Base-by-base conservation (phyloP, 164 flowering plant species). In the Protea cynaroides region DNA sequence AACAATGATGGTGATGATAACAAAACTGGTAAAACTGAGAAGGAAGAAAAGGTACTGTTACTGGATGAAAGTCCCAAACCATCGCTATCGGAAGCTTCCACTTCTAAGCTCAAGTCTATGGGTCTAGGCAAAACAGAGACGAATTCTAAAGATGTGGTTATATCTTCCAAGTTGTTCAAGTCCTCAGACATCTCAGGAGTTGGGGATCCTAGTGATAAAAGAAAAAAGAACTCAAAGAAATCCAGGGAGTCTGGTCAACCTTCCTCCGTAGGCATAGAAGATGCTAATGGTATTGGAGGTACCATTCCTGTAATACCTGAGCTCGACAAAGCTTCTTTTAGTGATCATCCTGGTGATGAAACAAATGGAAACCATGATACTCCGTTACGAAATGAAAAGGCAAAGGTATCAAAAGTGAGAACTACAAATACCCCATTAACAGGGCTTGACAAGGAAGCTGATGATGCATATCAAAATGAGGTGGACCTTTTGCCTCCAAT, bases 151-250 rank as follows among this genome's bases (percentile, higher is more conserved):
- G 72, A 67, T 21, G 63, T 54, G 47, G 25, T 17, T 61, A 65
- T 34, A 49, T 46, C 75, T 15, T 38, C 71, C 43, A 70, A 65
- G 34, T 24, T 75, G 38, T 37, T 59, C 25, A 67, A 77, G 29
- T 63, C 53, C 49, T 36, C 58, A 61, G 69, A 37, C 21, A 56
- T 34, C 66, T 53, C 21, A 17, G 78, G 65, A 36, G 55, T 63
- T 29, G 29, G 4, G 15, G 69, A 69, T 36, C 53, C 74, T 58
- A 53, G 68, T 50, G 73, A 71, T 56, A 79, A 67, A 46, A 75
- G 63, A 63, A 74, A 21, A 46, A 76, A 59, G 64, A 82, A 76
- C 8, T 40, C 65, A 80, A 70, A 65, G 40, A 52, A 3, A 40
- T 40, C 10, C 14, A 68, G 69, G 71, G 65, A 47, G 38, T 62